A percentile compares a stretch with the other conserved stretches of the same genome.
Evolutionary conservation across 768 basidiomycete species (phyloP).

Genomic region (Tephrocybe sp.): DNA sequence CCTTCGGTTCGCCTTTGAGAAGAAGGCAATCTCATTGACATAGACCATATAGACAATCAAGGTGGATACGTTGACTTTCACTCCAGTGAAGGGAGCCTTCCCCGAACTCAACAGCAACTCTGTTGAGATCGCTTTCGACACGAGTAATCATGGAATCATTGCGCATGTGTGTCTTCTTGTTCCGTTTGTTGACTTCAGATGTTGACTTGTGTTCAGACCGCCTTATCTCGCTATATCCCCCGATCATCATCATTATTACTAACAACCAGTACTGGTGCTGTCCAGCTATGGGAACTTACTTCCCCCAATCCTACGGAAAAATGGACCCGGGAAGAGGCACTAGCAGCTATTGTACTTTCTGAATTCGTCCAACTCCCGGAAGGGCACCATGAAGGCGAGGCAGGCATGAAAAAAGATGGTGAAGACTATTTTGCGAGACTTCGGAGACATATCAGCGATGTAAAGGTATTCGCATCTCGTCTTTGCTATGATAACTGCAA

Average conservation of each 20-base stretch:
- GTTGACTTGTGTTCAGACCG: constrained; percentile 19
- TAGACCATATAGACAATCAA: constrained; percentile 43
- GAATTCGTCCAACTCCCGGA: constrained; percentile 82
- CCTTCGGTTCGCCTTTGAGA: background rate
- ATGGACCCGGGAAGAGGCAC: constrained; percentile 82
- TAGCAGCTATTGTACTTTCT: constrained; percentile 60
- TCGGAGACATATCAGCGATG: constrained; percentile 54
- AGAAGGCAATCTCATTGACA: background rate
- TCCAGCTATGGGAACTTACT: constrained; percentile 71
- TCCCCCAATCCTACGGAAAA: constrained; percentile 33
- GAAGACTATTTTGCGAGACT: constrained; percentile 54
- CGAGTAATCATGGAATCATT: constrained; percentile 63
- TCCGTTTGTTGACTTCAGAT: background rate
- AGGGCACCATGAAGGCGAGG: constrained; percentile 28
- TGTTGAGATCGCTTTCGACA: constrained; percentile 65
- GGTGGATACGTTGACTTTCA: constrained; percentile 48
- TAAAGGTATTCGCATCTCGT: constrained; percentile 41
- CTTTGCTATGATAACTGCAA: background rate
- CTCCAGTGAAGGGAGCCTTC: constrained; percentile 40
- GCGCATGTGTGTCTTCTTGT: constrained; percentile 48
- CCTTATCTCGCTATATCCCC: constrained; percentile 43
- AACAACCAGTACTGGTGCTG: constrained; percentile 71
- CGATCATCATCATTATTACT: constrained; percentile 43
- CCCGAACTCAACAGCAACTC: constrained; percentile 8
- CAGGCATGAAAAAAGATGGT: constrained; percentile 33